Conservation (phyloP, 2,329 filamentous ascomycete species). For the Aspergillus uvarum region DNA sequence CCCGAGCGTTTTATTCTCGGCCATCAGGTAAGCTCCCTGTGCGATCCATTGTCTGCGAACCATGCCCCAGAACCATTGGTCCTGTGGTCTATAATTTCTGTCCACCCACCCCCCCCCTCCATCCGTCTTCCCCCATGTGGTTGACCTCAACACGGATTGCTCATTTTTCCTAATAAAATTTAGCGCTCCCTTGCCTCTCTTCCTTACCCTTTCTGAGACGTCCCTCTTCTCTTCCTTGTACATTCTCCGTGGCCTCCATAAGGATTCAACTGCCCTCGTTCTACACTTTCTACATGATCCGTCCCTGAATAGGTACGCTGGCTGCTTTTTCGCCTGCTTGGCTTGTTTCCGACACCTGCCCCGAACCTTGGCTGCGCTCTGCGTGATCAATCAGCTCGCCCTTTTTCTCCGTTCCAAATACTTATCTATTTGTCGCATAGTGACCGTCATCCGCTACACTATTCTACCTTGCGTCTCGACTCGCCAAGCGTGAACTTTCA, state of each 20-base stretch:
- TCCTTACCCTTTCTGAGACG: not conserved
- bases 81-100: slow-evolving; percentile 13
- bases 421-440: not conserved
- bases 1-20: slow-evolving; percentile 20
- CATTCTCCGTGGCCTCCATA: not conserved
- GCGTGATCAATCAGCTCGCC: not conserved
- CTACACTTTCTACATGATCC: slow-evolving; percentile 5
- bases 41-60: slow-evolving; percentile 14
- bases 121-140: slow-evolving; percentile 1
- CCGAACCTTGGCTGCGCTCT: not conserved
- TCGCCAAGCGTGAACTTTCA: not conserved
- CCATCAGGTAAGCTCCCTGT: slow-evolving; percentile 21
- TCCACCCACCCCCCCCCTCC: not conserved
- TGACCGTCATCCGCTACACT: not conserved
- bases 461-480: not conserved
- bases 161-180: slow-evolving; percentile 4
- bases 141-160: slow-evolving; percentile 6
- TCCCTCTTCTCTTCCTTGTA: not conserved
- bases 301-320: slow-evolving; percentile 7
- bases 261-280: not conserved
- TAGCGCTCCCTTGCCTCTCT: slow-evolving; percentile 8
- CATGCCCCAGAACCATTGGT: slow-evolving; percentile 10
- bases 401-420: not conserved
- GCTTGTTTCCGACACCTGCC: not conserved
- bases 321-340: not conserved